These are phyloP conservation scores for Talaromyces amestolkiae DNA, from an alignment of 2,329 filamentous ascomycete genomes.

Conservation along the genomic window DNA sequence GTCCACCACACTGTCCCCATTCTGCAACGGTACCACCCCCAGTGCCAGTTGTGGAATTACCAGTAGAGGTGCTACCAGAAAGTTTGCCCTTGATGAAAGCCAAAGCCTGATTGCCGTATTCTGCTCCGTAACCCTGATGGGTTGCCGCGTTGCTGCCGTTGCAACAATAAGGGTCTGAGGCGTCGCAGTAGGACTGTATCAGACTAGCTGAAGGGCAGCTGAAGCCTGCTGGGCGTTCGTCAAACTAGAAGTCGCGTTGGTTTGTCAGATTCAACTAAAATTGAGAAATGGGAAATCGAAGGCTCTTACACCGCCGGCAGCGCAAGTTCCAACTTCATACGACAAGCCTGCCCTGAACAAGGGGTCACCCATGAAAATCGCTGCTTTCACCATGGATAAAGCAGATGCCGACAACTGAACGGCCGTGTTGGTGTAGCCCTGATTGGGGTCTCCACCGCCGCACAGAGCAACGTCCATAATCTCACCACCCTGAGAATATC, in stretches of 20 bases:
- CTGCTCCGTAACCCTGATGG: constrained; percentile 61
- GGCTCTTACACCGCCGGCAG: constrained; percentile 55
- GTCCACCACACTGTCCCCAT: constrained; percentile 29
- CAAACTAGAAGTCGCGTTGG: constrained; percentile 50
- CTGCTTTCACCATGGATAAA: constrained; percentile 58
- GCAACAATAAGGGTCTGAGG: constrained; percentile 64
- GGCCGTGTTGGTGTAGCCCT: constrained; percentile 48
- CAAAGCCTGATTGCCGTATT: constrained; percentile 60
- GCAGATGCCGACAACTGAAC: constrained; percentile 47
- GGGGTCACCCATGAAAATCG: constrained; percentile 65
- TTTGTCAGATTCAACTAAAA: background rate
- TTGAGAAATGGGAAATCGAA: background rate
- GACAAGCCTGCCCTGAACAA: constrained; percentile 55
- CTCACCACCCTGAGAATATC: constrained; percentile 64
- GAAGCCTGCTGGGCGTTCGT: constrained; percentile 58
- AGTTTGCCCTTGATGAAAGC: constrained; percentile 54
- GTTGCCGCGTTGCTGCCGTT: constrained; percentile 59
- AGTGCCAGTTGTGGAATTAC: background rate
- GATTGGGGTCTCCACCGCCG: constrained; percentile 53
- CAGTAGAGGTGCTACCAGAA: constrained; percentile 5
- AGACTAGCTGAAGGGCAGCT: constrained; percentile 55
- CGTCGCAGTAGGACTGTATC: constrained; percentile 65
- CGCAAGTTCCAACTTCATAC: constrained; percentile 62
- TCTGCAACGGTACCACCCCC: constrained; percentile 7
- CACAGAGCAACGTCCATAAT: constrained; percentile 63